A percentile compares a stretch with the other conserved stretches of the same genome.
Conservation (phyloP, 495 filamentous ascomycete species). For the Aspergillus kassunensis region DNA sequence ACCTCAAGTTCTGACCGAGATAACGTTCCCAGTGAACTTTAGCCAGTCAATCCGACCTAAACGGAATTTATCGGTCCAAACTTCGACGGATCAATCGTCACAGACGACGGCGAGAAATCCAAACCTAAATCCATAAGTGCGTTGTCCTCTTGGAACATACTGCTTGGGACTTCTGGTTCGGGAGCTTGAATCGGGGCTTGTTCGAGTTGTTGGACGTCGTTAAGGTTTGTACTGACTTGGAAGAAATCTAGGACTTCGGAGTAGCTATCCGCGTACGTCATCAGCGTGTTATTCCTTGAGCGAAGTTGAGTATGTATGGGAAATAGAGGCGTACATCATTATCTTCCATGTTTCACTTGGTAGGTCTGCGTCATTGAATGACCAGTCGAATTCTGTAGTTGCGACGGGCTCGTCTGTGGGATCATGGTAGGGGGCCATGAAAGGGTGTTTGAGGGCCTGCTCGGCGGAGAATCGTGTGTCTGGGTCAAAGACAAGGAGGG, state of each 20-base stretch:
- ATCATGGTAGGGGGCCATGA: slow-evolving; percentile 94
- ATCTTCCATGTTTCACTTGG: slow-evolving; percentile 99
- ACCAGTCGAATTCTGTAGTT: slow-evolving; percentile 98
- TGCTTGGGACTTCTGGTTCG: too few relatives aligned
- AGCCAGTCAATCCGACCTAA: too few relatives aligned
- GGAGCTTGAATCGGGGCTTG: background rate
- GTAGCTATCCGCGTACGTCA: slow-evolving; percentile 78
- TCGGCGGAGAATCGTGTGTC: slow-evolving; percentile 82
- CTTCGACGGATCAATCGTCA: too few relatives aligned
- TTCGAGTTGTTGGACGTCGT: background rate
- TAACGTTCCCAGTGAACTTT: too few relatives aligned
- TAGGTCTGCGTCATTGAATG: slow-evolving; percentile 95
- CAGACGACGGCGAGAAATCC: too few relatives aligned
- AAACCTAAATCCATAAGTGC: too few relatives aligned
- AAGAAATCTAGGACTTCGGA: slow-evolving; percentile 98
- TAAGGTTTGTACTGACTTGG: slow-evolving; percentile 55
- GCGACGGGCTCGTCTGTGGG: slow-evolving; percentile 92
- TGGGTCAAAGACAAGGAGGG: slow-evolving; percentile 97
- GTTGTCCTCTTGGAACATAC: too few relatives aligned
- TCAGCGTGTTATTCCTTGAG: too few relatives aligned
- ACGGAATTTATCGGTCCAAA: too few relatives aligned
- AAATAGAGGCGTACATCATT: slow-evolving; percentile 83
- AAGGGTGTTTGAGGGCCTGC: slow-evolving; percentile 81
- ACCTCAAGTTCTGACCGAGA: too few relatives aligned
- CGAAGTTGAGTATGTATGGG: background rate